phyloP scores from a whole-genome alignment of 2,329 filamentous ascomycete species.

The Microdochium paspali region DNA sequence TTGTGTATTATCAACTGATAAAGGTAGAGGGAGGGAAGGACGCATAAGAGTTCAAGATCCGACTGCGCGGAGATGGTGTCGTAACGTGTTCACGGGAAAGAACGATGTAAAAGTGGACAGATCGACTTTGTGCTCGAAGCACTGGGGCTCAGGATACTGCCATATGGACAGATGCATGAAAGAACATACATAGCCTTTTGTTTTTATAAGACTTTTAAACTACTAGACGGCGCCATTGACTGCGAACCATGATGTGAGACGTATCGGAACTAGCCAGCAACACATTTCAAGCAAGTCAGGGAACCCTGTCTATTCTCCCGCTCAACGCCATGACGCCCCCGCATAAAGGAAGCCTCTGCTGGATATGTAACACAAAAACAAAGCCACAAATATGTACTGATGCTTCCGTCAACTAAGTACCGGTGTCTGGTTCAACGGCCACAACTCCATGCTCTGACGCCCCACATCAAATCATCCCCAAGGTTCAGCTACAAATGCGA shows the following conservation, averaged over 20 bases:
- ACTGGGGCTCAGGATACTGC: background rate
- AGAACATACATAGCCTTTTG: background rate
- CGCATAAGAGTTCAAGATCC: too few relatives aligned
- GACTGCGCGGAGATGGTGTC: too few relatives aligned
- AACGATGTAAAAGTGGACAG: background rate
- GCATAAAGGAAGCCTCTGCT: background rate
- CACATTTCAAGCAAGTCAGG: background rate
- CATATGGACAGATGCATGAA: background rate
- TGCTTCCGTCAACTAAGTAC: background rate
- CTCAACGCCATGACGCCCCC: background rate
- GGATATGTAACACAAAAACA: background rate
- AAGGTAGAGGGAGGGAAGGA: background rate
- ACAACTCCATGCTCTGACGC: too few relatives aligned
- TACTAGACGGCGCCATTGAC: background rate
- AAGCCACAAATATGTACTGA: background rate
- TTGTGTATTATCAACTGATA: background rate
- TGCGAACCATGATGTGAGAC: background rate
- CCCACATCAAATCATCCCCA: too few relatives aligned
- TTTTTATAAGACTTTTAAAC: background rate
- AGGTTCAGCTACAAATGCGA: too few relatives aligned
- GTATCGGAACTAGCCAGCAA: background rate
- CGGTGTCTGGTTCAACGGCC: too few relatives aligned
- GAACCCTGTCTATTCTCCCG: background rate
- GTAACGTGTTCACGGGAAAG: too few relatives aligned
- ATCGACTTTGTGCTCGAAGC: background rate